phyloP scores from a whole-genome alignment of 352 stramenopile species.

The Phytophthora pluvialis region DNA sequence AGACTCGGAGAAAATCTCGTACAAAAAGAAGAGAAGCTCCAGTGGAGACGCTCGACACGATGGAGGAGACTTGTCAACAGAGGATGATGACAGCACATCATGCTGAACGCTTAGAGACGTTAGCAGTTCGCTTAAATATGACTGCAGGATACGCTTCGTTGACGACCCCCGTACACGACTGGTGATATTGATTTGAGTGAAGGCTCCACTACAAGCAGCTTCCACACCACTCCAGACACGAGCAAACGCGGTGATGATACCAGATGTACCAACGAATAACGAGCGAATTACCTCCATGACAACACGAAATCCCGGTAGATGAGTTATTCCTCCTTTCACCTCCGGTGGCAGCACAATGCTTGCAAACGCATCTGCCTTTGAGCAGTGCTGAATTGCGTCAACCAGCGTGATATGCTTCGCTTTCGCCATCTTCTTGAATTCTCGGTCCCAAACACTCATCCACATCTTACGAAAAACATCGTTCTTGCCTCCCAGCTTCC shows the following conservation, averaged over 20 bases:
- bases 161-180: slow-evolving; percentile 1
- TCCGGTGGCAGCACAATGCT: slow-evolving; percentile 6
- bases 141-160: slow-evolving; percentile 27
- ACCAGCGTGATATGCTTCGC: slow-evolving; percentile 16
- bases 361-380: slow-evolving; percentile 42
- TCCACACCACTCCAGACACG: slow-evolving; percentile 17
- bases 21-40: slow-evolving; percentile 34
- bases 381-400: slow-evolving; percentile 44
- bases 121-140: slow-evolving; percentile 38
- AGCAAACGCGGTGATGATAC: slow-evolving; percentile 30
- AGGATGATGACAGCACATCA: background rate
- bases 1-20: slow-evolving; percentile 28
- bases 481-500: background rate
- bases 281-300: slow-evolving; percentile 27
- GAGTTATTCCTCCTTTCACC: background rate
- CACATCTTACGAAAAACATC: slow-evolving; percentile 31
- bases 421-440: slow-evolving; percentile 20
- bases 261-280: slow-evolving; percentile 12
- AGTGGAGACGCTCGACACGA: slow-evolving; percentile 5
- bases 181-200: background rate
- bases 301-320: slow-evolving; percentile 39
- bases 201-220: background rate
- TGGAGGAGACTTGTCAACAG: background rate
- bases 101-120: background rate
- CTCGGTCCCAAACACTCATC: slow-evolving; percentile 45